These are phyloP conservation scores for Apiospora hydei DNA, from an alignment of 2,329 filamentous ascomycete species.

Conservation along the genomic window DNA sequence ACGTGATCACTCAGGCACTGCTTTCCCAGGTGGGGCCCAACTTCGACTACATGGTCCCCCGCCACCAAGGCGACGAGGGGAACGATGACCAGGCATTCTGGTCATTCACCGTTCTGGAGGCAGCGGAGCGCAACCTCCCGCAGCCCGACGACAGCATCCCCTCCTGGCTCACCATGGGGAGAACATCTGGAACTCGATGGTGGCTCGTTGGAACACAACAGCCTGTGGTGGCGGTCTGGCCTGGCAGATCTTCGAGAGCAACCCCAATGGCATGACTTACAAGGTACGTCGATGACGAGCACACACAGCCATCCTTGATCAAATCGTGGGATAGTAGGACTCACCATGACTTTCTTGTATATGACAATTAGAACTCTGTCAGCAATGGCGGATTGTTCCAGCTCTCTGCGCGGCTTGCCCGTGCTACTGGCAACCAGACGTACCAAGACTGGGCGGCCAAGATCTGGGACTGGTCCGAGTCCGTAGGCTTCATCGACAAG, in stretches of 20 bases:
- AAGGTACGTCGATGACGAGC: conserved; percentile 51
- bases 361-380: conserved; percentile 65
- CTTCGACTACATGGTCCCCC: conserved; percentile 66
- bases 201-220: conserved; percentile 71
- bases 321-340: neutral
- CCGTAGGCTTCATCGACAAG: conserved; percentile 63
- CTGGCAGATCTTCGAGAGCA: conserved; percentile 83
- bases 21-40: conserved; percentile 63
- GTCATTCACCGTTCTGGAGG: conserved; percentile 71
- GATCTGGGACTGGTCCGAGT: conserved; percentile 70
- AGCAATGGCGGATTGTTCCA: conserved; percentile 87
- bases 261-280: conserved; percentile 78
- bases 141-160: conserved; percentile 64
- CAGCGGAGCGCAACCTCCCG: conserved; percentile 73
- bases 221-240: conserved; percentile 75
- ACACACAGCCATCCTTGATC: neutral
- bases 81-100: conserved; percentile 82
- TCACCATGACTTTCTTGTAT: neutral
- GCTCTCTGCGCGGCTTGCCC: conserved; percentile 76
- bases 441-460: conserved; percentile 72
- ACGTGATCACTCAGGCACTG: conserved; percentile 64
- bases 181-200: conserved; percentile 77
- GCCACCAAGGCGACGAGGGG: conserved; percentile 66
- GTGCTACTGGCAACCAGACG: conserved; percentile 71
- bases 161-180: conserved; percentile 70